phyloP scores from a whole-genome alignment of 306 rosid species.

The Prinsepia uniflora region DNA sequence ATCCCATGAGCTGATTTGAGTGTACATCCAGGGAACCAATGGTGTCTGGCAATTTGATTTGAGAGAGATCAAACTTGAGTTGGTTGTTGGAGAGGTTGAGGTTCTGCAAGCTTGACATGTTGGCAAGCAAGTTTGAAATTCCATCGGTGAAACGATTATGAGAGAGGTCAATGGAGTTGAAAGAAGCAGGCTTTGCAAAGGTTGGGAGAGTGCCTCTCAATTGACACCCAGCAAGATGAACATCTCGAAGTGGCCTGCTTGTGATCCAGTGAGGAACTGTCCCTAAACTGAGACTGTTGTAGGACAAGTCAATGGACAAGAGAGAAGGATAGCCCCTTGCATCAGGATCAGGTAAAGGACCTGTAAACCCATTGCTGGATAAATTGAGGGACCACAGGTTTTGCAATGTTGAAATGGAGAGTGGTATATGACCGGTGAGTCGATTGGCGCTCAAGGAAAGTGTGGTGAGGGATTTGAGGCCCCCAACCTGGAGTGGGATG shows the following conservation, averaged over 20 bases:
- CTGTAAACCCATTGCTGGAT: constrained; percentile 67
- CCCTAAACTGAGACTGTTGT: constrained; percentile 71
- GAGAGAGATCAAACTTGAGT: constrained; percentile 60
- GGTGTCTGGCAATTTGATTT: constrained; percentile 45
- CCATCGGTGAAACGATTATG: constrained; percentile 59
- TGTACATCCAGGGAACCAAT: constrained; percentile 60
- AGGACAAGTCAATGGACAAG: constrained; percentile 80
- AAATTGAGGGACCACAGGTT: constrained; percentile 83
- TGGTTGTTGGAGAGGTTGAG: constrained; percentile 79
- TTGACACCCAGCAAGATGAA: constrained; percentile 77
- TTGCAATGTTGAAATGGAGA: constrained; percentile 62
- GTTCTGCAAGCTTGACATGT: constrained; percentile 65
- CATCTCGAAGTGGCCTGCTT: constrained; percentile 63
- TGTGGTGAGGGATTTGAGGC: constrained; percentile 59
- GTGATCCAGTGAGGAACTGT: constrained; percentile 81
- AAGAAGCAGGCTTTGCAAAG: constrained; percentile 51
- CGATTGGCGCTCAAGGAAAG: constrained; percentile 65
- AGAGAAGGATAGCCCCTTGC: constrained; percentile 66
- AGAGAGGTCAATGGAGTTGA: constrained; percentile 82
- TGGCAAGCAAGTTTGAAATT: constrained; percentile 54
- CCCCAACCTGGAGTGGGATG: constrained; percentile 66
- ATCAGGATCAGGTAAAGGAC: constrained; percentile 59
- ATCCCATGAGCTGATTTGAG: constrained; percentile 63
- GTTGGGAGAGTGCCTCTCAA: constrained; percentile 68
- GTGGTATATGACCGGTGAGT: constrained; percentile 64